Evolutionary conservation across 306 rosid species (phyloP).

Genomic region (Calophaca sinica): DNA sequence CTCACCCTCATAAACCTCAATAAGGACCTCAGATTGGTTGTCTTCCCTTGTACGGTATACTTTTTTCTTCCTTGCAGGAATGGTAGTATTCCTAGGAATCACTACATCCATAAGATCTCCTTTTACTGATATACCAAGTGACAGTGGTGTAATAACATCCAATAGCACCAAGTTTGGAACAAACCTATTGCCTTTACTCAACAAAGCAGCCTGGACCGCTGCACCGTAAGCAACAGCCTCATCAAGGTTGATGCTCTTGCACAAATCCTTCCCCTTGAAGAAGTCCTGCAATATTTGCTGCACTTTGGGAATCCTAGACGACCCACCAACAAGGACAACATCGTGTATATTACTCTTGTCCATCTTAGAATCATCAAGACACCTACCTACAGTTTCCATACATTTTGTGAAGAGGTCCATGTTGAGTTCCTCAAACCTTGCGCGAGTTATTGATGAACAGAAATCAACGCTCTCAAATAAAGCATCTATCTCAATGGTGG

Average conservation of each 20-base stretch:
- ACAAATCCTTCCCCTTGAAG: constrained; percentile 30
- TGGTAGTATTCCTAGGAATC: constrained; percentile 59
- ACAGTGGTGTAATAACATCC: constrained; percentile 65
- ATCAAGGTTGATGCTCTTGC: constrained; percentile 44
- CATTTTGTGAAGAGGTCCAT: constrained; percentile 31
- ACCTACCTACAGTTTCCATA: constrained; percentile 2
- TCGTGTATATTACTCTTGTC: constrained; percentile 25
- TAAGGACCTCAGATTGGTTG: background rate
- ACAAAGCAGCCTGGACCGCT: constrained; percentile 43
- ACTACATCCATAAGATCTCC: constrained; percentile 59
- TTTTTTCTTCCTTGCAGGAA: constrained; percentile 54
- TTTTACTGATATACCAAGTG: constrained; percentile 43
- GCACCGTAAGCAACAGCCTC: constrained; percentile 49
- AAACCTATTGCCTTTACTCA: constrained; percentile 20
- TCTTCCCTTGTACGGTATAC: constrained; percentile 13
- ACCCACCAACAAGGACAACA: constrained; percentile 46
- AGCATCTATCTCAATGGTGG: constrained; percentile 17
- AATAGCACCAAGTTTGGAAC: constrained; percentile 50
- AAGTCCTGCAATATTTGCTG: constrained; percentile 23
- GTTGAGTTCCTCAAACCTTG: constrained; percentile 39
- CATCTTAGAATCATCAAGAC: constrained; percentile 33
- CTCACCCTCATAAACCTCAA: constrained; percentile 64
- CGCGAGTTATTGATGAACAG: constrained; percentile 6
- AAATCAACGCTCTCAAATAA: constrained; percentile 28
- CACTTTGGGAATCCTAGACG: constrained; percentile 49